Percentiles rank a stretch among this genome's conserved stretches.
Conservation (phyloP, 176 grass and related monocot genomes). For the Oryza punctata region DNA sequence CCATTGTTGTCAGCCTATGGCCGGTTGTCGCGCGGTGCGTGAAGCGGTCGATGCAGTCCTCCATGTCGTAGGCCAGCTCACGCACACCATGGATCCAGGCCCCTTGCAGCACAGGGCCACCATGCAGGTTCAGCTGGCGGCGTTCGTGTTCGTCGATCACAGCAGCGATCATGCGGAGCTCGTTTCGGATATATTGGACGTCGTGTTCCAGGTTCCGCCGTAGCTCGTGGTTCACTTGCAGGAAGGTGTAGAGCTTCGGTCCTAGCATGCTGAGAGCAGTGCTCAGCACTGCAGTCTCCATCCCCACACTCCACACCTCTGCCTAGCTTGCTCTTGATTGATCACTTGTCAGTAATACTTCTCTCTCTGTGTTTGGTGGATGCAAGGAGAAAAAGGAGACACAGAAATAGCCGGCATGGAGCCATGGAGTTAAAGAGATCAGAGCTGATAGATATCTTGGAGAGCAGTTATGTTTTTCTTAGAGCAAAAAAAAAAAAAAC, state of each 20-base stretch:
- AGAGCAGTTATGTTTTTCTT: too few relatives aligned
- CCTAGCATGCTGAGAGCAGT: not conserved
- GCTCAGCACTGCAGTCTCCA: slow-evolving; percentile 4
- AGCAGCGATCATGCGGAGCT: slow-evolving; percentile 10
- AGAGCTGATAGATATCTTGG: too few relatives aligned
- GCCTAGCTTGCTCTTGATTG: not conserved
- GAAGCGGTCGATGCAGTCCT: slow-evolving; percentile 26
- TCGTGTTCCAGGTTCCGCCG: not conserved
- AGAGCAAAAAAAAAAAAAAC: too few relatives aligned
- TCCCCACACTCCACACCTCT: not conserved
- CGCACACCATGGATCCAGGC: not conserved
- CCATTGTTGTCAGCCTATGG: not conserved
- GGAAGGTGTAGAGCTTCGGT: not conserved
- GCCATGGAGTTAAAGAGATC: too few relatives aligned
- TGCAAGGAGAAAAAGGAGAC: too few relatives aligned
- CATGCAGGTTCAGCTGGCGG: not conserved
- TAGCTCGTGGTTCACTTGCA: not conserved
- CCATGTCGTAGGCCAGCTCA: slow-evolving; percentile 7
- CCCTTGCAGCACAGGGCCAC: not conserved
- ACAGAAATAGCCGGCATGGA: too few relatives aligned
- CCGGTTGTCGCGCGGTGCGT: not conserved
- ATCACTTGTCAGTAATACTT: too few relatives aligned
- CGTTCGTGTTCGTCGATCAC: not conserved
- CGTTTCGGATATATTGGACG: not conserved
- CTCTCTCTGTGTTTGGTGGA: too few relatives aligned